These are phyloP conservation scores for Didymella pomorum DNA, from an alignment of 2,329 filamentous ascomycete species.

Conservation along the genomic window DNA sequence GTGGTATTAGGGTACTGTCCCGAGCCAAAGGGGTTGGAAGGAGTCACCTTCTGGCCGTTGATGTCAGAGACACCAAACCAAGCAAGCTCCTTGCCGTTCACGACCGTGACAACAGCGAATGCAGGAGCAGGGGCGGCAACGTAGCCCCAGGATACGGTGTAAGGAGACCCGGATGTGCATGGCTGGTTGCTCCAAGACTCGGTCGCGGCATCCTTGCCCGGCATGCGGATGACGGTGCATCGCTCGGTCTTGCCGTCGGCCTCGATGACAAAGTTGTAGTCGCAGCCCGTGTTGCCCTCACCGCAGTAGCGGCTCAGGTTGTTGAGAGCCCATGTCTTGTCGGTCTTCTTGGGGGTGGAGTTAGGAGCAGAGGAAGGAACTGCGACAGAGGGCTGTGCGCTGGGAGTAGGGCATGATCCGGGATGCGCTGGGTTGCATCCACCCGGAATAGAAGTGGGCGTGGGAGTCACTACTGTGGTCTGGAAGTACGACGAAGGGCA, in stretches of 20 bases:
- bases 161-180: conserved; percentile 18
- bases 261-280: conserved; percentile 28
- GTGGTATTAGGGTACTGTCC: conserved; percentile 20
- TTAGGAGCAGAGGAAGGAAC: conserved; percentile 5
- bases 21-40: conserved; percentile 25
- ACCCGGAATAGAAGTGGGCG: conserved; percentile 8
- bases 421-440: conserved; percentile 19
- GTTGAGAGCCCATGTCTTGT: conserved; percentile 25
- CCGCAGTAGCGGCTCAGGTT: conserved; percentile 25
- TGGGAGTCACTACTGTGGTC: neutral
- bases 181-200: conserved; percentile 27
- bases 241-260: conserved; percentile 23
- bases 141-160: conserved; percentile 28
- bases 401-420: conserved; percentile 1
- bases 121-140: conserved; percentile 20
- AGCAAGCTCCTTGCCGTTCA: conserved; percentile 23
- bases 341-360: conserved; percentile 20
- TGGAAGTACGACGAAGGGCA: conserved; percentile 16
- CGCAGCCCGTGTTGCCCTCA: conserved; percentile 26
- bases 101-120: conserved; percentile 24
- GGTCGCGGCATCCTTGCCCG: conserved; percentile 23
- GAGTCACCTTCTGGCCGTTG: conserved; percentile 24
- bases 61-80: conserved; percentile 28
- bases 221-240: conserved; percentile 27
- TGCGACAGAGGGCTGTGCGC: neutral